phyloP scores from a whole-genome alignment of 225 moss, liverwort and hornwort genomes.

The Straminergon stramineum region DNA sequence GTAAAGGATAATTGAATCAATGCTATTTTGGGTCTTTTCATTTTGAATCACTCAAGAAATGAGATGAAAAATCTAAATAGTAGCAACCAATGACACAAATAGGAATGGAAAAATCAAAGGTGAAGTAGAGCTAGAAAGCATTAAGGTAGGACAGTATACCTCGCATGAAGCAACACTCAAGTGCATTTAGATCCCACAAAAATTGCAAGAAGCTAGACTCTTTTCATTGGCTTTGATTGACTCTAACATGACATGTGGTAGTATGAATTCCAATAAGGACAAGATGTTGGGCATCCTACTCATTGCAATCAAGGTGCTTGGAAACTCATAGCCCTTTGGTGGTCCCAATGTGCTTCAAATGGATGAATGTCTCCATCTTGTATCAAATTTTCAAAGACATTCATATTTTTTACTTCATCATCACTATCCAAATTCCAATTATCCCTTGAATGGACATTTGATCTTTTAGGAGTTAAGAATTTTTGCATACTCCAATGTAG shows the following conservation, averaged over 20 bases:
- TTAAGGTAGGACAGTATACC: too few species aligned
- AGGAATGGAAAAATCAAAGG: too few species aligned
- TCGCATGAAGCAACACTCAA: rapidly evolving
- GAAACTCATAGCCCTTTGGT: not conserved
- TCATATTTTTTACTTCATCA: too few species aligned
- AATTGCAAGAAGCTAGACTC: rapidly evolving
- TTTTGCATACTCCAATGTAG: too few species aligned
- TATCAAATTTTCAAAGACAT: too few species aligned
- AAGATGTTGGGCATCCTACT: not conserved
- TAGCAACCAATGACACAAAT: not conserved
- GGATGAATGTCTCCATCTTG: too few species aligned
- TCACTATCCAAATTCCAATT: too few species aligned
- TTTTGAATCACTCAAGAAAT: not conserved
- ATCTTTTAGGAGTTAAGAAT: too few species aligned
- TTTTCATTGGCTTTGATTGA: not conserved
- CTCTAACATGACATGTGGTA: not conserved
- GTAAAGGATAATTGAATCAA: not conserved
- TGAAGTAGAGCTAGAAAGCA: not conserved
- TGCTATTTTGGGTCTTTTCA: not conserved
- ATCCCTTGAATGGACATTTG: too few species aligned
- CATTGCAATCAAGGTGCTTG: not conserved
- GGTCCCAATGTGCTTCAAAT: not conserved
- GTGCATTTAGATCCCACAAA: not conserved
- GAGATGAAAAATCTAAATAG: not conserved
- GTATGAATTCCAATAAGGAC: not conserved